phyloP scores from a whole-genome alignment of 768 basidiomycete species.

The Suillus spraguei region DNA sequence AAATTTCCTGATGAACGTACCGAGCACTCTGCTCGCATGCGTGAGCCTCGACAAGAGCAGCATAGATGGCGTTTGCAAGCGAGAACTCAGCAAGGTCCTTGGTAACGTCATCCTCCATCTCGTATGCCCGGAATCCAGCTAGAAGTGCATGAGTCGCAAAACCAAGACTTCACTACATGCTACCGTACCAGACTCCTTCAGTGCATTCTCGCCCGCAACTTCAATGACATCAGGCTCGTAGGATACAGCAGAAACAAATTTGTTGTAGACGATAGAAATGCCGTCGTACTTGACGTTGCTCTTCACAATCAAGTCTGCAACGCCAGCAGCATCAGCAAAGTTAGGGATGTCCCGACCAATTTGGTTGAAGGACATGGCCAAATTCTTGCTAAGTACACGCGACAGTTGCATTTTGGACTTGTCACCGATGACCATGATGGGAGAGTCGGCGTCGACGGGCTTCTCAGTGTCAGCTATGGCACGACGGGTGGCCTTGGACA shows the following conservation, averaged over 20 bases:
- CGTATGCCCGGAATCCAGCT: constrained; percentile 94
- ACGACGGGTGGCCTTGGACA: constrained; percentile 85
- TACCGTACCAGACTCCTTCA: constrained; percentile 78
- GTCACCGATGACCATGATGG: constrained; percentile 91
- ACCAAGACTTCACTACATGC: constrained; percentile 3
- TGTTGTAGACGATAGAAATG: constrained; percentile 80
- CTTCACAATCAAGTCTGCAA: constrained; percentile 91
- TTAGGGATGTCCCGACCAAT: constrained; percentile 98
- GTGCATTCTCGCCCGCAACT: constrained; percentile 78
- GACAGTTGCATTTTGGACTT: constrained; percentile 94
- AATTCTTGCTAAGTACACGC: constrained; percentile 62
- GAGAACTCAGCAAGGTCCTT: constrained; percentile 95
- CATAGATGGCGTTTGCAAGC: constrained; percentile 94
- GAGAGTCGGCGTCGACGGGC: constrained; percentile 58
- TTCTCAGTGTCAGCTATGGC: constrained; percentile 56
- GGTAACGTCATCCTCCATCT: constrained; percentile 96
- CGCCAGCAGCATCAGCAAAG: constrained; percentile 92
- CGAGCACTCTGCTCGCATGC: constrained; percentile 94
- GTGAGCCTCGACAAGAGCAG: constrained; percentile 92
- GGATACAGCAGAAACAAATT: constrained; percentile 86
- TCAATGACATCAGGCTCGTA: constrained; percentile 81
- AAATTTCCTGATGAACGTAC: constrained; percentile 41
- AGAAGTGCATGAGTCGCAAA: constrained; percentile 11
- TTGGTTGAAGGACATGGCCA: constrained; percentile 92
- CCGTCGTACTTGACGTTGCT: constrained; percentile 87